Conservation (phyloP, 78 protist species). For the Polysphondylium violaceum region DNA sequence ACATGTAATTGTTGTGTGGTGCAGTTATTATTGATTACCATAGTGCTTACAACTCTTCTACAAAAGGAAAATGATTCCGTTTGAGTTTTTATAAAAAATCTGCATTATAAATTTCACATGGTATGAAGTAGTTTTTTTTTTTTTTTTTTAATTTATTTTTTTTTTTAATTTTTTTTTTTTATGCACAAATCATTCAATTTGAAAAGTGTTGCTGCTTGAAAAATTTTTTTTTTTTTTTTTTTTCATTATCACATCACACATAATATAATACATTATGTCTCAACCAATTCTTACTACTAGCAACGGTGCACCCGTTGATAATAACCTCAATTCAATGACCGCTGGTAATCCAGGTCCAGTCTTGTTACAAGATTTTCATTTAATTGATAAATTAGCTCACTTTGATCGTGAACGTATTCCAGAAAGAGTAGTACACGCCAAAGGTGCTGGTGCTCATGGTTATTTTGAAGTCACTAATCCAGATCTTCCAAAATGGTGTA, state of each 20-base stretch:
- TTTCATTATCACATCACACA: background rate
- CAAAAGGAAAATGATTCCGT: too few relatives aligned
- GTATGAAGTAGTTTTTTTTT: too few relatives aligned
- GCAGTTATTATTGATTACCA: too few relatives aligned
- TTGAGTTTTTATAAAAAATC: too few relatives aligned
- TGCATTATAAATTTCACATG: too few relatives aligned
- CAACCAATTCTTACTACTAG: constrained; percentile 50
- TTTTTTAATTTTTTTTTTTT: too few relatives aligned
- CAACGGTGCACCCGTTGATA: constrained; percentile 76
- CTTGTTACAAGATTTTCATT: constrained; percentile 83
- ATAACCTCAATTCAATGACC: constrained; percentile 78
- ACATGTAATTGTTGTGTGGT: too few relatives aligned
- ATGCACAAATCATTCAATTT: too few relatives aligned
- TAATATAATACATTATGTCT: constrained; percentile 9
- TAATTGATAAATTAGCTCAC: constrained; percentile 80
- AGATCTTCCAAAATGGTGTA: constrained; percentile 68
- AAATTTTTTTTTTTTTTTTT: background rate
- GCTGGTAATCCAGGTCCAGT: constrained; percentile 88
- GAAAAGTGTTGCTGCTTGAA: background rate
- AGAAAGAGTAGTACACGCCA: constrained; percentile 90
- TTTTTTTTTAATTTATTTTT: too few relatives aligned
- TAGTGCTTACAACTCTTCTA: too few relatives aligned
- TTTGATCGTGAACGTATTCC: constrained; percentile 91
- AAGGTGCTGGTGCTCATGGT: constrained; percentile 91
- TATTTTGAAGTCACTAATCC: constrained; percentile 78